Evolutionary conservation across 2,329 filamentous ascomycete species (phyloP).

Genomic region (Colletotrichum tropicale): DNA sequence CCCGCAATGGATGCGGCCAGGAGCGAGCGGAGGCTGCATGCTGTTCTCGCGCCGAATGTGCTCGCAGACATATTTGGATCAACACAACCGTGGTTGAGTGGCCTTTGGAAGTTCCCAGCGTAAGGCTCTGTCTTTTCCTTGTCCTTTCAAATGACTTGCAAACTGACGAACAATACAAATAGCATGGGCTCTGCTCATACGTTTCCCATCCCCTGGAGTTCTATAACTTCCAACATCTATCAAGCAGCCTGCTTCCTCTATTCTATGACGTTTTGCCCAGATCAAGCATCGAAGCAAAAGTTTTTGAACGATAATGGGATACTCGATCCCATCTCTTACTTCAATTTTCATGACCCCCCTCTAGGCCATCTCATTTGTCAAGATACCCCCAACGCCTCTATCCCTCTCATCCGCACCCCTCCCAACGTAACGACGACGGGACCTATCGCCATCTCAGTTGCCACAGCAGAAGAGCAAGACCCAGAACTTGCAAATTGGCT

Average conservation of each 20-base stretch:
- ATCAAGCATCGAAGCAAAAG: background rate
- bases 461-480: conserved; percentile 26
- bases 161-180: background rate
- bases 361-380: conserved; percentile 28
- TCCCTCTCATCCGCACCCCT: conserved; percentile 26
- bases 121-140: conserved; percentile 26
- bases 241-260: conserved; percentile 24
- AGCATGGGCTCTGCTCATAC: conserved; percentile 46
- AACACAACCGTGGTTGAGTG: conserved; percentile 40
- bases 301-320: conserved; percentile 23
- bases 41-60: conserved; percentile 47
- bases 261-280: background rate
- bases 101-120: conserved; percentile 44
- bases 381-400: conserved; percentile 25
- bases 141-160: background rate
- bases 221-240: conserved; percentile 44
- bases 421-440: conserved; percentile 24
- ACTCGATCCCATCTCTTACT: conserved; percentile 24
- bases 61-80: conserved; percentile 41
- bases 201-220: conserved; percentile 48
- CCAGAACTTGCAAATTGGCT: conserved; percentile 28
- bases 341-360: conserved; percentile 16
- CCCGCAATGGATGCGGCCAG: conserved; percentile 27
- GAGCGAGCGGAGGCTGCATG: conserved; percentile 33
- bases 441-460: conserved; percentile 24